phyloP scores from a whole-genome alignment of 2,329 filamentous ascomycete species.

The Hymenoscyphus infarciens region DNA sequence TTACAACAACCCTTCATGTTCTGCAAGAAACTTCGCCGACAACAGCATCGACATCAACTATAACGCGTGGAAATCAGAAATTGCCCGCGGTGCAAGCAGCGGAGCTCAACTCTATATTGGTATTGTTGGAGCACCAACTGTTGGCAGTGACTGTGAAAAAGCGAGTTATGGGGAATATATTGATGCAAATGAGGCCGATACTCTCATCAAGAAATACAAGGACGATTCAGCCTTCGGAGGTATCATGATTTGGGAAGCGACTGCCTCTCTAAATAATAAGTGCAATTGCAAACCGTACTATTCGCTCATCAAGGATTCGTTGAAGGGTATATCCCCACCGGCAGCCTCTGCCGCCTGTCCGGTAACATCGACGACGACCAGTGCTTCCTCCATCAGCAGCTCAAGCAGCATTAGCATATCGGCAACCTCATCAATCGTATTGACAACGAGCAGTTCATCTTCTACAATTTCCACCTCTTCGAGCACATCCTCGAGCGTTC shows the following conservation, averaged over 20 bases:
- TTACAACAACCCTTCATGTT: conserved; percentile 34
- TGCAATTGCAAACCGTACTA: conserved; percentile 18
- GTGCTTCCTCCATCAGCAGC: neutral
- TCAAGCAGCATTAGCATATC: neutral
- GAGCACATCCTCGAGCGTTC: neutral
- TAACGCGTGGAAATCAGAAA: conserved; percentile 24
- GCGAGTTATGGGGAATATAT: conserved; percentile 23
- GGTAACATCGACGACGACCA: conserved; percentile 9
- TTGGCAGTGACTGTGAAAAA: conserved; percentile 7
- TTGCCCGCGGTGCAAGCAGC: conserved; percentile 24
- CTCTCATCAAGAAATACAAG: conserved; percentile 26
- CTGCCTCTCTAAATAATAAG: conserved; percentile 22
- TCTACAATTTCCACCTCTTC: neutral
- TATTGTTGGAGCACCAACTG: conserved; percentile 24
- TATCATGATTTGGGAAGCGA: conserved; percentile 36
- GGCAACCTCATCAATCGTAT: neutral
- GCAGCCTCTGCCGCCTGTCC: neutral
- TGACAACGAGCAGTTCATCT: neutral
- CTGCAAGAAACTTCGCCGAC: conserved; percentile 27
- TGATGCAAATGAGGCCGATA: conserved; percentile 24
- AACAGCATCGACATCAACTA: conserved; percentile 28
- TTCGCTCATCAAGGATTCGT: conserved; percentile 22
- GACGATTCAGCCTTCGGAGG: conserved; percentile 31
- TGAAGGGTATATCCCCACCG: conserved; percentile 17
- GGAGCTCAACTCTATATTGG: conserved; percentile 34